Evolutionary conservation across 495 filamentous ascomycete species (phyloP), one percentile per base, ranked within the genome.

Genomic region (Amniculicola lignicola): DNA sequence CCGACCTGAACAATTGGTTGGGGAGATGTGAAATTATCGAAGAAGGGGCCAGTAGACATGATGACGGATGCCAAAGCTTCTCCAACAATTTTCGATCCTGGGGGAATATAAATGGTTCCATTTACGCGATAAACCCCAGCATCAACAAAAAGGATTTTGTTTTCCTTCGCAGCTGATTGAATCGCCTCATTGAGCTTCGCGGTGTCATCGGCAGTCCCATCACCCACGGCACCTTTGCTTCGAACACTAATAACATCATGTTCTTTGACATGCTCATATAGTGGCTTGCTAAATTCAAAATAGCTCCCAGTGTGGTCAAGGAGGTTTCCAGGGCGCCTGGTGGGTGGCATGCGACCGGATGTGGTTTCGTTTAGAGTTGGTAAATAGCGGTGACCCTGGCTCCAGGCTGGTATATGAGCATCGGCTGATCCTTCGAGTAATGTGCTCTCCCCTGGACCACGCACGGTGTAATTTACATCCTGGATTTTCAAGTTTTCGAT

Each of bases 61-160:
- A 83, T 80, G 2, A 75, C 73, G 22, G 75, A 65, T 36, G 69
- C 33, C 2, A 57, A 81, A 11, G 72, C 72, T 54, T 83, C 79
- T 22, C 82, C 81, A 2, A 83, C 75, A 22, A 84, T 79, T 7
- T 74, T 72, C 12, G 76, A 74, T 7, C 75, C 75, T 0, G 72
- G 64, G 0, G 82, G 84, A 33, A 86, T 67, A 31, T 70, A 57
- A 31, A 88, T 62, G 0, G 84, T 87, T 21, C 74, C 67, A 4
- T 72, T 81, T 29, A 86, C 77, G 6, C 76, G 63, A 60, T 88
- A 88, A 39, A 56, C 59, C 28, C 69, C 69, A 14, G 64, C 62
- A 46, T 71, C 69, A 15, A 71, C 25, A 59, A 65, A 72, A 5
- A 72, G 48, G 25, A 72, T 59, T 46, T 69, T 65, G 25, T 50